phyloP scores from a whole-genome alignment of 495 filamentous ascomycete species.

The Margaritispora aquatica region DNA sequence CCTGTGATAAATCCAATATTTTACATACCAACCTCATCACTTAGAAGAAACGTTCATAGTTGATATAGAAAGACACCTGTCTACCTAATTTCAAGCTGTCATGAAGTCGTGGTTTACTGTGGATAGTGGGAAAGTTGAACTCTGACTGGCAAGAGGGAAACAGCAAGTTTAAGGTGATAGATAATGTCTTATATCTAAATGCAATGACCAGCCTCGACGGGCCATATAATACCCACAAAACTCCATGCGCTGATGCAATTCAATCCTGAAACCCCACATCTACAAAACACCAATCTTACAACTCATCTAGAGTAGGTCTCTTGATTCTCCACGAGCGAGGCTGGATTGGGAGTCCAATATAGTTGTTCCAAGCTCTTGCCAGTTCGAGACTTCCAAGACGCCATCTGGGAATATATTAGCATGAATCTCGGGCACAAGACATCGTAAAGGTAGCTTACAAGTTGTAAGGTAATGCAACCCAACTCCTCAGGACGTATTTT shows the following conservation, averaged over 20 bases:
- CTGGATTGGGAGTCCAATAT: constrained; percentile 68
- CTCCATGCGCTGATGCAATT: constrained; percentile 8
- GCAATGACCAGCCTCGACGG: too few relatives aligned
- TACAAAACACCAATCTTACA: constrained; percentile 30
- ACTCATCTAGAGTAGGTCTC: constrained; percentile 51
- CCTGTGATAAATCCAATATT: too few relatives aligned
- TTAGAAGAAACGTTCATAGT: too few relatives aligned
- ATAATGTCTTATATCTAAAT: too few relatives aligned
- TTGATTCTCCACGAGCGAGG: constrained; percentile 62
- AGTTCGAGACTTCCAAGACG: constrained; percentile 55
- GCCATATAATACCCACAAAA: too few relatives aligned
- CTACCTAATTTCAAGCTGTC: too few relatives aligned
- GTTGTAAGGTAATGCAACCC: constrained; percentile 59
- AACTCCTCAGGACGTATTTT: constrained; percentile 61
- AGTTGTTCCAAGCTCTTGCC: constrained; percentile 63
- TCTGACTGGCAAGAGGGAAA: too few relatives aligned
- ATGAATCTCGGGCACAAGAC: constrained; percentile 2
- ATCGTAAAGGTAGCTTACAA: constrained; percentile 48
- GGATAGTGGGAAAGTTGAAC: too few relatives aligned
- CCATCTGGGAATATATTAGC: constrained; percentile 36
- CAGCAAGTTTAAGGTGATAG: too few relatives aligned
- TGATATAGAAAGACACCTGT: too few relatives aligned
- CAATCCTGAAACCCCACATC: background rate
- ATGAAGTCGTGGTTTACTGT: too few relatives aligned
- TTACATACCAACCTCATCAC: too few relatives aligned